A percentile compares a stretch with the other conserved stretches of the same genome.
Conservation (phyloP, 352 stramenopile genomes). For the Saprolegnia diclina region DNA sequence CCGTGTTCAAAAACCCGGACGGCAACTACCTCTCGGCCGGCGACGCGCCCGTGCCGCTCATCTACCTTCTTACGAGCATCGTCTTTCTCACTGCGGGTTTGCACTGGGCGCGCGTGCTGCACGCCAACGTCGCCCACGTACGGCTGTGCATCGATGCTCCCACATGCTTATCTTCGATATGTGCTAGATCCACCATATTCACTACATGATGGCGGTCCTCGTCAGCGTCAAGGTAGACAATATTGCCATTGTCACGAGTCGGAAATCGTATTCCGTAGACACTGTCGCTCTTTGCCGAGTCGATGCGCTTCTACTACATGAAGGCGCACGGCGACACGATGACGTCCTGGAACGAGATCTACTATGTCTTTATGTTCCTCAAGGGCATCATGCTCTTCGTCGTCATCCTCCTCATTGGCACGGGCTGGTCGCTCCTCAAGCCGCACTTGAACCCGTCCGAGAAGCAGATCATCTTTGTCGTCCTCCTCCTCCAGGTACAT, state of each 20-base stretch:
- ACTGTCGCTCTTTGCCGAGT: conserved; percentile 91
- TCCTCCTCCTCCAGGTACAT: conserved; percentile 85
- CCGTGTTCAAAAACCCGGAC: conserved; percentile 72
- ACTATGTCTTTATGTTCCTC: conserved; percentile 93
- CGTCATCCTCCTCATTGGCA: conserved; percentile 96
- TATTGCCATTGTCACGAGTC: background rate
- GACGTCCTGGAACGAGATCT: conserved; percentile 90
- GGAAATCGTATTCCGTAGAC: conserved; percentile 28
- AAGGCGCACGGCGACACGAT: conserved; percentile 88
- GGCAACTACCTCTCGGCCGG: conserved; percentile 82
- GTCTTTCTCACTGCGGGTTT: conserved; percentile 51
- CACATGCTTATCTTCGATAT: no score
- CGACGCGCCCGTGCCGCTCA: conserved; percentile 72
- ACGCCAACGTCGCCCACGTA: conserved; percentile 54
- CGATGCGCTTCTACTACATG: conserved; percentile 95
- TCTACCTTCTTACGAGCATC: conserved; percentile 78
- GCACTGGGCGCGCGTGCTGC: conserved; percentile 64
- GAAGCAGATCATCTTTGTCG: conserved; percentile 91
- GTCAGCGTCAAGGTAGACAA: conserved; percentile 82
- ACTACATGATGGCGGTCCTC: conserved; percentile 94
- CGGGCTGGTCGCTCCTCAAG: conserved; percentile 96
- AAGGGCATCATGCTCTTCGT: conserved; percentile 96
- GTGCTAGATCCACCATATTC: conserved; percentile 87
- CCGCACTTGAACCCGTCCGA: conserved; percentile 90
- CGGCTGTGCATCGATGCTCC: no score